These are phyloP conservation scores for Straminergon stramineum DNA, from an alignment of 225 moss, liverwort and hornwort species.

Conservation along the genomic window DNA sequence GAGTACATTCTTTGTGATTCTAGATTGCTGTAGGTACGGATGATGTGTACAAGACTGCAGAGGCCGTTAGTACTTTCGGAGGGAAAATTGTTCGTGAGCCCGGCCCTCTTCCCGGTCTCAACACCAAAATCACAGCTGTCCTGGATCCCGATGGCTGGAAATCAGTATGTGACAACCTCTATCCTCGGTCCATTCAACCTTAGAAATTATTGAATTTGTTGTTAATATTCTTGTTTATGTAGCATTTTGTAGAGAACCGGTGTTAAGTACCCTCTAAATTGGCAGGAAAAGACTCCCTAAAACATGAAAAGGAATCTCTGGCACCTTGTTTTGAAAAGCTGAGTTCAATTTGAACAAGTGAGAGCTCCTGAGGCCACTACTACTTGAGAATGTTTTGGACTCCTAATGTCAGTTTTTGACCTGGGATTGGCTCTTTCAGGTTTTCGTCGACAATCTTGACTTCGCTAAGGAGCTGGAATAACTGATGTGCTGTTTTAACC, in stretches of 20 bases:
- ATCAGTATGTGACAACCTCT: constrained; percentile 42
- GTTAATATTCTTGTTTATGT: neutral
- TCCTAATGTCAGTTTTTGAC: neutral
- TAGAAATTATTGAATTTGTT: neutral
- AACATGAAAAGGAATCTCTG: neutral
- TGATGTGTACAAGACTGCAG: constrained; percentile 96
- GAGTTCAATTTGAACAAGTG: neutral
- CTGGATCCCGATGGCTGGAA: constrained; percentile 98
- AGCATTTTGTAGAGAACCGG: neutral
- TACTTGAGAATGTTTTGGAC: neutral
- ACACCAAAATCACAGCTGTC: constrained; percentile 86
- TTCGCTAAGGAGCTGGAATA: constrained; percentile 77
- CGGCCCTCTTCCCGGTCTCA: constrained; percentile 77
- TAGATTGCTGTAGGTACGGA: constrained; percentile 92
- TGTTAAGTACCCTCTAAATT: neutral
- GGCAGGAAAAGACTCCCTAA: neutral
- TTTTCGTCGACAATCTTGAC: constrained; percentile 88
- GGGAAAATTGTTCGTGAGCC: constrained; percentile 78
- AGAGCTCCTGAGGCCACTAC: neutral
- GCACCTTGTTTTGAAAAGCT: neutral
- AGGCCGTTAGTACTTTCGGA: constrained; percentile 53
- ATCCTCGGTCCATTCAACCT: neutral
- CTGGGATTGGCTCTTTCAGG: constrained; percentile 20
- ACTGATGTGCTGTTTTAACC: neutral
- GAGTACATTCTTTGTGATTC: neutral